Conservation (phyloP, 768 basidiomycete species). For the Lactarius vividus region DNA sequence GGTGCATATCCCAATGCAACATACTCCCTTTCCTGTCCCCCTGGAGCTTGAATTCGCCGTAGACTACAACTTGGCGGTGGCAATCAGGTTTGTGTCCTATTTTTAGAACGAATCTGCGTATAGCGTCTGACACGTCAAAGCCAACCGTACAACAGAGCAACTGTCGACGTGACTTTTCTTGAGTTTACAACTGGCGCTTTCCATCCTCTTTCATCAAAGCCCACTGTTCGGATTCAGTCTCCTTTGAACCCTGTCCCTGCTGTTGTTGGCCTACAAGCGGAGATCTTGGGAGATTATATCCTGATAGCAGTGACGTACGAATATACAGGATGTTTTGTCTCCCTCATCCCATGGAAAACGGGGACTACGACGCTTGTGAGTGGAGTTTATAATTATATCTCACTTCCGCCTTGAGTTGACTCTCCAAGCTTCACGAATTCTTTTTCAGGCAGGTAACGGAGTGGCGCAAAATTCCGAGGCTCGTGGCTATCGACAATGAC, state of each 20-base stretch:
- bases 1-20: conserved; percentile 2
- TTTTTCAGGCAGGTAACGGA: not conserved
- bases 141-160: not conserved
- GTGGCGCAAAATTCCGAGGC: conserved; percentile 12
- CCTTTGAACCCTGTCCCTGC: conserved; percentile 4
- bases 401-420: not conserved
- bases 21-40: not conserved
- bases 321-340: conserved; percentile 6
- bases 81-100: conserved; percentile 4
- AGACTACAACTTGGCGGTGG: conserved; percentile 13
- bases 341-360: conserved; percentile 19
- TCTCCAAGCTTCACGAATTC: conserved; percentile 10
- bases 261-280: conserved; percentile 7
- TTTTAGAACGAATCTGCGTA: not conserved
- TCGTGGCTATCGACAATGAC: conserved; percentile 10
- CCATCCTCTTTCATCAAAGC: conserved; percentile 16
- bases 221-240: conserved; percentile 1
- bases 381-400: not conserved
- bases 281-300: conserved; percentile 14
- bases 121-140: not conserved
- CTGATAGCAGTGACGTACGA: conserved; percentile 14
- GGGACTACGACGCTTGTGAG: conserved; percentile 13
- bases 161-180: not conserved
- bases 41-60: conserved; percentile 9
- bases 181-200: conserved; percentile 11